Evolutionary conservation across 108 stramenopile species (phyloP), one percentile per base, ranked within the genome.

Genomic region (Fragilaria radians): DNA sequence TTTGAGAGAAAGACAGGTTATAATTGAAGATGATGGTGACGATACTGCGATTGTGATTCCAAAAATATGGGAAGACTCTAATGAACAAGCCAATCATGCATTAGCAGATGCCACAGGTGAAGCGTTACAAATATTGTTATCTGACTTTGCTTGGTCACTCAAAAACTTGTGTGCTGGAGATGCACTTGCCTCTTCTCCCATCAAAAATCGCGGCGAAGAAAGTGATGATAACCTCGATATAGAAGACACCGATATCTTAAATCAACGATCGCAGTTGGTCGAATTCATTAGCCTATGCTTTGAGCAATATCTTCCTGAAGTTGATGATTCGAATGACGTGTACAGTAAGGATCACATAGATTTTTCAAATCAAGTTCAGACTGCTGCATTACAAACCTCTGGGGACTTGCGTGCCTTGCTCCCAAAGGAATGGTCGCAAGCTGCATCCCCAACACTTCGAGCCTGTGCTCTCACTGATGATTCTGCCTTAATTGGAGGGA

Each of bases 391-490:
- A 7, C 34, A 54, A 19, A 69, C 70, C 5, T 72, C 82, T 11
- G 67, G 81, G 19, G 91, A 93, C 58, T 59, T 93, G 46, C 60
- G 87, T 17, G 61, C 72, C 1, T 59, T 93, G 28, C 81, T 89
- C 58, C 91, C 81, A 4, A 73, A 68, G 57, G 79, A 79, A 32
- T 85, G 71, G 71, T 32, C 64, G 0, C 59, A 73, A 50, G 85
- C 85, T 34, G 49, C 72, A 32, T 73, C 72, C 19, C 74, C 80
- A 29, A 50, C 77, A 28, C 78, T 87, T 25, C 70, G 80, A 14
- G 60, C 77, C 26, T 70, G 83, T 60, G 85, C 89, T 28, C 28
- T 88, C 32, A 49, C 45, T 18, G 72, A 82, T 24, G 93, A 88
- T 55, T 50, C 64, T 1, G 71, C 69, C 25, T 28, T 91, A 45